Base-by-base conservation (phyloP, 139 green algal species). In the Eudorina sp. region DNA sequence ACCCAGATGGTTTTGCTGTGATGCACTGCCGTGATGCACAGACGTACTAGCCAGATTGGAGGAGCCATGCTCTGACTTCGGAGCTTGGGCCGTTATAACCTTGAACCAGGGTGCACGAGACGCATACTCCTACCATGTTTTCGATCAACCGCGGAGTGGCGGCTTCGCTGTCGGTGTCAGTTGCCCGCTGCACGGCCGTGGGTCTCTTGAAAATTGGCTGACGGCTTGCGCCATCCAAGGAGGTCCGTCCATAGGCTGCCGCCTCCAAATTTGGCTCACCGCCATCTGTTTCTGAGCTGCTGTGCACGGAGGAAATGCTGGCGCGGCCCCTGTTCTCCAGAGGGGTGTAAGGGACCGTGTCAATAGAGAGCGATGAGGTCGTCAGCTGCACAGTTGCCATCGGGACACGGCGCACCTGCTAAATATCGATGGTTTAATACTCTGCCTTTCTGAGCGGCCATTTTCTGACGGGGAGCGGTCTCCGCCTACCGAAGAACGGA, bases 371-470 rank as follows among this genome's bases (percentile, higher is more conserved):
- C n/a, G n/a, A n/a, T n/a, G n/a, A n/a, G n/a, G n/a, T n/a, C n/a
- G n/a, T n/a, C n/a, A n/a, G n/a, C n/a, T n/a, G n/a, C n/a, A n/a
- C n/a, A n/a, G n/a, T n/a, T n/a, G n/a, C n/a, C n/a, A n/a, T n/a
- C n/a, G n/a, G n/a, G n/a, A n/a, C 31, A 40, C 2, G 38, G 38
- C 69, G 40, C 36, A 53, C 69, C 36, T 23, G 40, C 69, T 11
- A 29, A n/a, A n/a, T 2, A 72, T 19, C 31, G 62, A 72, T 38
- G 62, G 23, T 11, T 29, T 31, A 72, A 72, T 25, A 34, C 62
- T 72, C 27, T 36, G n/a, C 21, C 62, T 25, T 34, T 72, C 69
- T 77, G 72, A 38, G 18, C 46, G 76, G n/a, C 76, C 76, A 70
- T 21, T 70, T 6, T 84, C 76, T 2, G 76, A 84, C 19, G 40